Conservation (phyloP, 768 basidiomycete species). For the Cubamyces lactineus region DNA sequence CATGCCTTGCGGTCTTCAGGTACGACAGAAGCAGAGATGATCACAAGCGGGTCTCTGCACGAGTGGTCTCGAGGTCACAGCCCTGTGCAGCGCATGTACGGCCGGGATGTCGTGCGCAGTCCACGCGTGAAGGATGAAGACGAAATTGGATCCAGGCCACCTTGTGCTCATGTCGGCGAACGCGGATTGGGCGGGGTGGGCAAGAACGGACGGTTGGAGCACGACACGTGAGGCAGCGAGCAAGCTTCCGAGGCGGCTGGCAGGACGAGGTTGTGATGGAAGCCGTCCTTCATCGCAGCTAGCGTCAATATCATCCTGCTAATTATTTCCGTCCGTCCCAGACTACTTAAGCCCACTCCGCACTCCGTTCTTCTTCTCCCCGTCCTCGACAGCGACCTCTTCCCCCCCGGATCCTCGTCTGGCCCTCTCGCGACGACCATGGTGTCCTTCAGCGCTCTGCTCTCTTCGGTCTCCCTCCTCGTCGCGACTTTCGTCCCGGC, state of each 20-base stretch:
- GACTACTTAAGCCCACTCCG: conserved; percentile 15
- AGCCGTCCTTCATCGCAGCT: conserved; percentile 14
- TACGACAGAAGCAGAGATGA: conserved; percentile 14
- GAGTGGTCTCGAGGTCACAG: conserved; percentile 1
- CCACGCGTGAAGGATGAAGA: neutral
- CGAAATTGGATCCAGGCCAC: neutral
- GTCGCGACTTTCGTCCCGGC: conserved; percentile 34
- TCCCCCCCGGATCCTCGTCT: neutral
- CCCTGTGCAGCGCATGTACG: conserved; percentile 2
- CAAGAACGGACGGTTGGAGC: neutral
- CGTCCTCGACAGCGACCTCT: conserved; percentile 5
- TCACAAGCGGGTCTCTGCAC: conserved; percentile 12
- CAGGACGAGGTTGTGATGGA: conserved; percentile 15
- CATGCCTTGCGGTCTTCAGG: conserved; percentile 21
- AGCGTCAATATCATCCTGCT: conserved; percentile 18
- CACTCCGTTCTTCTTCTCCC: conserved; percentile 4
- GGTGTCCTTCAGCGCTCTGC: conserved; percentile 20
- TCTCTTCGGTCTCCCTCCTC: conserved; percentile 25
- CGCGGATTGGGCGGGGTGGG: neutral
- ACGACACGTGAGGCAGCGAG: conserved; percentile 6
- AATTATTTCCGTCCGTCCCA: conserved; percentile 9
- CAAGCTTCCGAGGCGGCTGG: conserved; percentile 15
- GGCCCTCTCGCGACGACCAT: conserved; percentile 22
- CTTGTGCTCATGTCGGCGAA: neutral
- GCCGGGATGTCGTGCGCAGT: conserved; percentile 7